Evolutionary conservation across 2,329 filamentous ascomycete species (phyloP), one percentile per base, ranked within the genome.

Genomic region (Aspergillus ochraceoroseus): DNA sequence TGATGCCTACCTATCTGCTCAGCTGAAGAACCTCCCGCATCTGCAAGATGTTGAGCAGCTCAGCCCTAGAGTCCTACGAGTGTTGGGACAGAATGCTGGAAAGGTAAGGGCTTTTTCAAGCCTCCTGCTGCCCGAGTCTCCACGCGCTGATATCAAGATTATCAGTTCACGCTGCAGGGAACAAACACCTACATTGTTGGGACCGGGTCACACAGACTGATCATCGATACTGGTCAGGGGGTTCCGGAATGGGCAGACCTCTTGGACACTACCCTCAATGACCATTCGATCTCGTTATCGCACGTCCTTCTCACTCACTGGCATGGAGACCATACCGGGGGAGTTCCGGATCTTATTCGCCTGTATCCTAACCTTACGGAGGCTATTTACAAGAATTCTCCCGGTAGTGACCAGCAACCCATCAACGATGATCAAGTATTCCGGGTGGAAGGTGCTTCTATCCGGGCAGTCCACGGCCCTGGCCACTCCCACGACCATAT

Each of bases 401-500:
- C 62, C 37, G 42, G 38, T 34, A 29, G 58, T 53, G 36, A 37
- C 13, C 43, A 70, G 38, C 52, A 60, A 4, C 32, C 55, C 7
- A 70, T 70, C 7, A 17, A 19, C 1, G 62, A 71, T 32, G 61
- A 61, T 0, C 62, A 70, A 25, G 38, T 60, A 0, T 70, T 70
- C 42, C 17, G 28, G 0, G 61, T 65, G 2, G 60, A 69, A 20
- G 67, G 67, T 2, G 67, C 68, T 3, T 69, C 64, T 0, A 33
- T 68, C 15, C 56, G 52, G 1, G 65, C 68, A 2, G 35, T 71
- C 1, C 57, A 76, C 52, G 73, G 70, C 2, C 81, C 80, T 0
- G 82, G 87, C 1, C 87, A 94, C 55, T 80, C 86, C 0, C 66
- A 68, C 1, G 87, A 94, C 55, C 87, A 92, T 54, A 80, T 86